Evolutionary conservation across 2,329 filamentous ascomycete genomes (phyloP).

Genomic region (Hyphodiscus sp.): DNA sequence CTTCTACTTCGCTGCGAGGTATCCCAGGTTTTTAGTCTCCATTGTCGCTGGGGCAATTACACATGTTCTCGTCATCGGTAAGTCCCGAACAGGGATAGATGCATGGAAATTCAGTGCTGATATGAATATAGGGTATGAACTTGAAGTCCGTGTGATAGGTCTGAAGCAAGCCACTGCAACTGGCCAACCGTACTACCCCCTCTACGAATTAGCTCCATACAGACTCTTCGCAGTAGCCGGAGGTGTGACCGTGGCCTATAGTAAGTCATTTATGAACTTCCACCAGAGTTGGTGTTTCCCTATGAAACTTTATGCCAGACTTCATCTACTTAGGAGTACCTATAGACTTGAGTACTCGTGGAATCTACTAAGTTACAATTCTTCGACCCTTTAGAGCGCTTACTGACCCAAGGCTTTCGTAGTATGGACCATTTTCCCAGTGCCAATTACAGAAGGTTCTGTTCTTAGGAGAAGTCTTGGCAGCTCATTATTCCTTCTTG

Average conservation of each 20-base stretch:
- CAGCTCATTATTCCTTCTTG: constrained; percentile 60
- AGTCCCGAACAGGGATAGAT: not conserved
- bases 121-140: constrained; percentile 10
- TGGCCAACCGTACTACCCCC: constrained; percentile 61
- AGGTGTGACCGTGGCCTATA: constrained; percentile 61
- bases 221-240: constrained; percentile 58
- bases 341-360: too few species aligned
- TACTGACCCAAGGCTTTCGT: too few species aligned
- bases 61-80: constrained; percentile 35
- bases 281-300: too few species aligned
- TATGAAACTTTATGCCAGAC: too few species aligned
- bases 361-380: too few species aligned
- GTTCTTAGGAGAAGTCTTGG: constrained; percentile 61
- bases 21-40: constrained; percentile 53
- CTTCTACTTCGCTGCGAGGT: constrained; percentile 57
- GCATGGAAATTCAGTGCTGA: not conserved
- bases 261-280: constrained; percentile 28
- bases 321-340: too few species aligned
- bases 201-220: constrained; percentile 62
- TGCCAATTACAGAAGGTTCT: constrained; percentile 63
- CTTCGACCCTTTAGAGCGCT: too few species aligned
- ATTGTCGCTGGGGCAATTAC: constrained; percentile 54
- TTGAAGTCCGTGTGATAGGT: constrained; percentile 41
- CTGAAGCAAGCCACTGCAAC: constrained; percentile 42
- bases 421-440: constrained; percentile 65